Evolutionary conservation across 2,329 filamentous ascomycete species (phyloP).

Genomic region (Claviceps quebecensis): DNA sequence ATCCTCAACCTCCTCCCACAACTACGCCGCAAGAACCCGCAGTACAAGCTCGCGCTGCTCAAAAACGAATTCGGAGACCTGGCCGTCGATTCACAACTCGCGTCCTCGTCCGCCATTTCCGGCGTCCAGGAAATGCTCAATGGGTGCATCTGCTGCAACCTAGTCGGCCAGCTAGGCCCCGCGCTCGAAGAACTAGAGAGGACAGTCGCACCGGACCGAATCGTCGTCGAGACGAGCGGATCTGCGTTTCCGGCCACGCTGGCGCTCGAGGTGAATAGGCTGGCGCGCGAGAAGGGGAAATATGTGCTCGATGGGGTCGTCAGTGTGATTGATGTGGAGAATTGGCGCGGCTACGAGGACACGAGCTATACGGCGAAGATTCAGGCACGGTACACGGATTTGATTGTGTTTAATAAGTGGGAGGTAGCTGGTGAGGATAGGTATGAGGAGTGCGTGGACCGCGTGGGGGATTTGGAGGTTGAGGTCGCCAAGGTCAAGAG

Average conservation of each 20-base stretch:
- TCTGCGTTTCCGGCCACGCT: conserved; percentile 79
- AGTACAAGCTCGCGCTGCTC: conserved; percentile 80
- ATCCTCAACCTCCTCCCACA: conserved; percentile 90
- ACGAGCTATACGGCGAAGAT: conserved; percentile 78
- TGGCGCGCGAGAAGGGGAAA: conserved; percentile 51
- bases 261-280: conserved; percentile 76
- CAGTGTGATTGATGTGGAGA: conserved; percentile 85
- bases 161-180: conserved; percentile 77
- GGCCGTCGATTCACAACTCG: conserved; percentile 84
- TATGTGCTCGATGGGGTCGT: conserved; percentile 80
- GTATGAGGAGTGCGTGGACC: conserved; percentile 65
- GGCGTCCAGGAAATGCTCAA: conserved; percentile 89
- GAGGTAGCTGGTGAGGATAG: conserved; percentile 59
- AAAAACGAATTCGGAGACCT: conserved; percentile 98
- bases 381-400: conserved; percentile 78
- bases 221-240: conserved; percentile 87
- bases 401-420: conserved; percentile 92
- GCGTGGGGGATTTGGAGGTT: conserved; percentile 67
- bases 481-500: conserved; percentile 78
- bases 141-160: conserved; percentile 97
- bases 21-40: conserved; percentile 54
- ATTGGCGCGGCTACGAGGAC: conserved; percentile 87
- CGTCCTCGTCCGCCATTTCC: conserved; percentile 66
- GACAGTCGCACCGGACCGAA: conserved; percentile 54
- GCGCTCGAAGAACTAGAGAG: conserved; percentile 62